These are phyloP conservation scores for Pythium volutum DNA, from an alignment of 352 stramenopile species.

Conservation along the genomic window DNA sequence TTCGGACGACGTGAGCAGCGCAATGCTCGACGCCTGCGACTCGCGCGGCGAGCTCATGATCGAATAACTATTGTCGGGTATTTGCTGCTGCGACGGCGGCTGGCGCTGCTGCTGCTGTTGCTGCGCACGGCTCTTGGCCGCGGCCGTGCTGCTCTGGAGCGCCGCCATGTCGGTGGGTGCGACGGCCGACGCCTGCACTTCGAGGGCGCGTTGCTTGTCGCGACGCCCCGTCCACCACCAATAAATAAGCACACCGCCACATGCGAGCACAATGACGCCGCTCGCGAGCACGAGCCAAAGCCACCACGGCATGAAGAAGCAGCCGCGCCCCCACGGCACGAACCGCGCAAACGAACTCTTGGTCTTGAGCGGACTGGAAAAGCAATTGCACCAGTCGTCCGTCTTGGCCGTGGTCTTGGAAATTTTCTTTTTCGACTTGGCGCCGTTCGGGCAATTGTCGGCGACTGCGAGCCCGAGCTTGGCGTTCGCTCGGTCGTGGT, in stretches of 20 bases:
- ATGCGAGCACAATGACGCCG: slow-evolving; percentile 52
- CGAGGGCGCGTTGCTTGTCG: slow-evolving; percentile 12
- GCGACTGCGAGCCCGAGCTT: slow-evolving; percentile 66
- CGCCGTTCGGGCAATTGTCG: slow-evolving; percentile 73
- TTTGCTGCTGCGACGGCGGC: slow-evolving; percentile 14
- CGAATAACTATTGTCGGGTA: slow-evolving; percentile 25
- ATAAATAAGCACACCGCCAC: slow-evolving; percentile 52
- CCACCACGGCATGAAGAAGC: slow-evolving; percentile 87
- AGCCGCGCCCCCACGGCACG: slow-evolving; percentile 55
- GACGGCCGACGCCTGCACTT: slow-evolving; percentile 4
- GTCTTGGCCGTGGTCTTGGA: slow-evolving; percentile 35
- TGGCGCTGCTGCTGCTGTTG: slow-evolving; percentile 7
- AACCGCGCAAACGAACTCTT: slow-evolving; percentile 55
- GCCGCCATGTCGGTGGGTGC: slow-evolving; percentile 12
- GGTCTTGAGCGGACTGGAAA: slow-evolving; percentile 55
- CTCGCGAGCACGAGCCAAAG: slow-evolving; percentile 77
- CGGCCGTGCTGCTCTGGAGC: slow-evolving; percentile 1
- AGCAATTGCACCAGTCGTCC: slow-evolving; percentile 67
- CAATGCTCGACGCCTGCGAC: slow-evolving; percentile 61
- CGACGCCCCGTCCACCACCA: slow-evolving; percentile 37
- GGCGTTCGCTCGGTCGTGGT: slow-evolving; percentile 61
- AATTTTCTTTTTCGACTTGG: slow-evolving; percentile 75
- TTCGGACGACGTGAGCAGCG: slow-evolving; percentile 38
- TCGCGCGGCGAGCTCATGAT: slow-evolving; percentile 56
- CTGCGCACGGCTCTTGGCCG: neutral